phyloP scores from a whole-genome alignment of 2,329 filamentous ascomycete species.

The Chrysosphaeria jannelii region DNA sequence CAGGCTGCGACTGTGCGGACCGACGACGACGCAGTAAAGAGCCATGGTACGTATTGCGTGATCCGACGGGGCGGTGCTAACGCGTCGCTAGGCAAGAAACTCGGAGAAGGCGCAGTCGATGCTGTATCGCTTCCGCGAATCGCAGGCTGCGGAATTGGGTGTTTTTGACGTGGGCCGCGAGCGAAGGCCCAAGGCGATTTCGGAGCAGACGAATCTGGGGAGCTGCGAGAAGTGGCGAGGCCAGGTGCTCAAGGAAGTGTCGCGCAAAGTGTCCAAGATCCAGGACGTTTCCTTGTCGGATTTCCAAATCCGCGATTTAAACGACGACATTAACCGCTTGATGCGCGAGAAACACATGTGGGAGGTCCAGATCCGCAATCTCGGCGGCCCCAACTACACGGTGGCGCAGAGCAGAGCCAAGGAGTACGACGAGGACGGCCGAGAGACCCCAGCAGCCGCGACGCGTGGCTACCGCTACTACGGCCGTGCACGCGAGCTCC shows the following conservation, averaged over 20 bases:
- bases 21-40: no score
- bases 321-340: constrained; percentile 97
- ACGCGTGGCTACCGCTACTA: constrained; percentile 68
- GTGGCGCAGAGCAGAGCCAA: constrained; percentile 21
- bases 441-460: constrained; percentile 39
- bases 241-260: constrained; percentile 89
- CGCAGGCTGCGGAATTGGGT: constrained; percentile 81
- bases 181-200: constrained; percentile 74
- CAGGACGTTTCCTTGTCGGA: constrained; percentile 78
- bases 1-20: no score
- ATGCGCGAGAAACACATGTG: constrained; percentile 99
- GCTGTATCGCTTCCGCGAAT: constrained; percentile 97
- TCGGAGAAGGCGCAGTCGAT: constrained; percentile 98
- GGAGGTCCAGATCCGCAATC: constrained; percentile 84
- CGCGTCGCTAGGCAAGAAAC: constrained; percentile 87
- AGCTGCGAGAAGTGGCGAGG: constrained; percentile 93
- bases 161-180: constrained; percentile 83
- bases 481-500: constrained; percentile 56
- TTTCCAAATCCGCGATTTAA: constrained; percentile 89
- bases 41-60: no score
- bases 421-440: constrained; percentile 42
- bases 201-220: constrained; percentile 55
- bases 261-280: constrained; percentile 85
- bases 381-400: constrained; percentile 97
- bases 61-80: no score